These are phyloP conservation scores for Ceratobasidium sp. DNA, from an alignment of 1,284 basidiomycete species.

Conservation along the genomic window DNA sequence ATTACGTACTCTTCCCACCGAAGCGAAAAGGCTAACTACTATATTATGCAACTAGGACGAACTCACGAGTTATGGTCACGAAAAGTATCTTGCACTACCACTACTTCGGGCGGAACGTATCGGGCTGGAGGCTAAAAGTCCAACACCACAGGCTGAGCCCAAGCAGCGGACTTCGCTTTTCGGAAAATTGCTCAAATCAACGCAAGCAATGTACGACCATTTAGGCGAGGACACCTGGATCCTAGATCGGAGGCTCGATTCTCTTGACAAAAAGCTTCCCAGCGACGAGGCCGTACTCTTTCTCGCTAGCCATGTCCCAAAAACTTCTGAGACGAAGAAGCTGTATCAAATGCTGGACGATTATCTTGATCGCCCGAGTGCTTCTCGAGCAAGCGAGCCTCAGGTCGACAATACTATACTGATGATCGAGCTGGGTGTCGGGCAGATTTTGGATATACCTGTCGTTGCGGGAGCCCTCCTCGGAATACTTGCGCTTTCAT, in stretches of 20 bases:
- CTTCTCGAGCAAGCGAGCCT: not conserved
- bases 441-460: not conserved
- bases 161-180: not conserved
- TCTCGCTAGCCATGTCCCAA: not conserved
- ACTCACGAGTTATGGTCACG: too few species aligned
- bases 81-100: too few species aligned
- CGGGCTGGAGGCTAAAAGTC: not conserved
- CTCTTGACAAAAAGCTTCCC: not conserved
- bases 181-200: not conserved
- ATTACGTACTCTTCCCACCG: too few species aligned
- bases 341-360: constrained; percentile 6
- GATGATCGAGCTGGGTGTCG: constrained; percentile 5
- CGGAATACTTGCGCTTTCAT: not conserved
- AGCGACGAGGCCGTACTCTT: constrained; percentile 1
- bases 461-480: not conserved
- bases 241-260: not conserved
- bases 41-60: too few species aligned
- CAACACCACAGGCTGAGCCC: not conserved
- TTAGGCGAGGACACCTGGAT: constrained; percentile 13
- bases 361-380: not conserved
- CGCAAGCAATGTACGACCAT: not conserved
- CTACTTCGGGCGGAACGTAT: not conserved
- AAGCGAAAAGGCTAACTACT: too few species aligned
- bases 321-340: not conserved
- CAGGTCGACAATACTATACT: not conserved